phyloP scores from a whole-genome alignment of 441 rosid species.

The Croton setiger region DNA sequence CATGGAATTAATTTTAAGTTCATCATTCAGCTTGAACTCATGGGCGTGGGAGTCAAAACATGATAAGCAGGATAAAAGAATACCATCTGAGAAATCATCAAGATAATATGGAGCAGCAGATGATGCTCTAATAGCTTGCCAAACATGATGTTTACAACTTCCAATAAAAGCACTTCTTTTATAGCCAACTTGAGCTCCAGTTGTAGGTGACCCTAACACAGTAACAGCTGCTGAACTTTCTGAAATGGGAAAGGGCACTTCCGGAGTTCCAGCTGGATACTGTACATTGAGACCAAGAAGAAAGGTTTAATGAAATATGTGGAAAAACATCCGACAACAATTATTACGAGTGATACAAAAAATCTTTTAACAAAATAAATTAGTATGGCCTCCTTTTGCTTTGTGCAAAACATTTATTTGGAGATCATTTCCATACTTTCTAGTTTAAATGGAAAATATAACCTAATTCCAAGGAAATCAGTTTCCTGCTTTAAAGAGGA shows the following conservation, averaged over 20 bases:
- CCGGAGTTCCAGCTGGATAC: constrained; percentile 96
- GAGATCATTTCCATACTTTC: background rate
- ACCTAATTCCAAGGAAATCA: background rate
- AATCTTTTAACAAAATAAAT: constrained; percentile 12
- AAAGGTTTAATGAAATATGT: constrained; percentile 1
- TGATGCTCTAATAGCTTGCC: constrained; percentile 99
- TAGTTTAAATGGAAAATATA: background rate
- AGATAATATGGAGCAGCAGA: constrained; percentile 99
- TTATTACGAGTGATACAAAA: background rate
- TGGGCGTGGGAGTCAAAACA: background rate
- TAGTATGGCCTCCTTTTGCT: background rate
- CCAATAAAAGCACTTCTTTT: constrained; percentile 92
- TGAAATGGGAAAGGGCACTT: constrained; percentile 67
- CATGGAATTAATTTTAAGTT: background rate
- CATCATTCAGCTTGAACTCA: background rate
- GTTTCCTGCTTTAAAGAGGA: background rate
- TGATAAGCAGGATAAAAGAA: constrained; percentile 19
- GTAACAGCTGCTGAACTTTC: constrained; percentile 73
- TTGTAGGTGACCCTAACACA: constrained; percentile 57
- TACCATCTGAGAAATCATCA: constrained; percentile 96
- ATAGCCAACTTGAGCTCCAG: constrained; percentile 83
- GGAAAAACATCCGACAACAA: background rate
- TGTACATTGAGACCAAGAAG: constrained; percentile 33
- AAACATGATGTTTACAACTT: constrained; percentile 88
- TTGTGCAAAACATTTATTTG: background rate